Base-by-base conservation (phyloP, 257 asterid genomes). In the Solanum habrochaites region DNA sequence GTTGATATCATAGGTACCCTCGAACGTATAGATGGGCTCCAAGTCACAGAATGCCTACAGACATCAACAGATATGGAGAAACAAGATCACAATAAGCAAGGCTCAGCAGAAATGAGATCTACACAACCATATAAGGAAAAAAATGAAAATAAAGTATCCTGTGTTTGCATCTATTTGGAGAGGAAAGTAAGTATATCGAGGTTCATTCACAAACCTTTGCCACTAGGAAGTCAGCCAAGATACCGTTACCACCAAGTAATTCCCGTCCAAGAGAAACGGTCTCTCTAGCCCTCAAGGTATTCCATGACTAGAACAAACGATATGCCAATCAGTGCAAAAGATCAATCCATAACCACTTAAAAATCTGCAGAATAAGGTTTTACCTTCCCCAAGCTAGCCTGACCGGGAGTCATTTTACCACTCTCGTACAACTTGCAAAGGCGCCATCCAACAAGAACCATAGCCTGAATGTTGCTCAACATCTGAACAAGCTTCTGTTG, bases 351-450 rank as follows among this genome's bases (percentile, higher is more conserved):
- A 86, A 16, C 35, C 64, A n/a, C 35, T 5, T 8, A 7, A 25
- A 83, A 52, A 35, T 37, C 3, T 29, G 21, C 27, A 67, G 27
- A 49, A 82, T 45, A 20, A 47, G 43, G 31, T 39, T 75, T 87
- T 90, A 96, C 99, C 95, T 97, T 97, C 89, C 94, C 99, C 93
- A 97, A 42, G 93, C 99, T 97, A 71, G 99, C 99, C 66, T 93
- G 99, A 69, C 99, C 99, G 45, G 96, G 93, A 90, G 98, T 97
- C 98, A 97, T 95, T 91, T 93, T 93, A 90, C 97, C 98, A 85
- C 94, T 92, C 92, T 97, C 99, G 4, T 97, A 96, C 83, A 96
- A 88, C 92, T 97, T 97, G 95, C 99, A 96, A 15, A 97, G 92
- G 43, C 99, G 98, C 98, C 99, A 97, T 37, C 99, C 98, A 2